Conservation (phyloP, 352 stramenopile genomes). For the Peronospora tabacina region DNA sequence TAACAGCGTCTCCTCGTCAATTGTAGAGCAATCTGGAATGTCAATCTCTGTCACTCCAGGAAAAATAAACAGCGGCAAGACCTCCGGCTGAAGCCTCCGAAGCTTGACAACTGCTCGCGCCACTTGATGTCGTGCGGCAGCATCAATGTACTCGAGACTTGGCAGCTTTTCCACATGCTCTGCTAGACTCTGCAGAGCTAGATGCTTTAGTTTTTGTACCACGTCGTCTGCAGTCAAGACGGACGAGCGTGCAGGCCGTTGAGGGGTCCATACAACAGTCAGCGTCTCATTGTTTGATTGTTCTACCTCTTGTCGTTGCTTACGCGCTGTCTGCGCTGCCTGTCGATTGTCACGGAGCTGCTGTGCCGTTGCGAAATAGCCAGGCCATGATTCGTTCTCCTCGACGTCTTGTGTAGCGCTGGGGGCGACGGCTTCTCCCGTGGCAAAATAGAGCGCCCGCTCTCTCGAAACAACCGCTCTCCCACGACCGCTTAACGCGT, state of each 20-base stretch:
- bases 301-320: slow-evolving; percentile 34
- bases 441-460: slow-evolving; percentile 45
- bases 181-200: slow-evolving; percentile 49
- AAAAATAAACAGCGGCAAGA: slow-evolving; percentile 77
- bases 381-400: slow-evolving; percentile 50
- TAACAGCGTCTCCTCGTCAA: slow-evolving; percentile 63
- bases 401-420: not conserved
- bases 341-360: slow-evolving; percentile 53
- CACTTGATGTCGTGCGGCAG: slow-evolving; percentile 49
- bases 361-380: slow-evolving; percentile 66
- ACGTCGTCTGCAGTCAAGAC: slow-evolving; percentile 44
- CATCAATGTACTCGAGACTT: slow-evolving; percentile 64
- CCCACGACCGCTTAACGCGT: slow-evolving; percentile 15
- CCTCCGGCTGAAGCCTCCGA: slow-evolving; percentile 51
- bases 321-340: slow-evolving; percentile 49
- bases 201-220: slow-evolving; percentile 42
- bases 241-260: slow-evolving; percentile 36
- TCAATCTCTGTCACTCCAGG: slow-evolving; percentile 75
- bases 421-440: slow-evolving; percentile 15
- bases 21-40: slow-evolving; percentile 71
- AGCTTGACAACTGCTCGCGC: slow-evolving; percentile 48
- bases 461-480: slow-evolving; percentile 31
- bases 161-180: slow-evolving; percentile 60
- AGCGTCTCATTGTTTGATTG: slow-evolving; percentile 5
- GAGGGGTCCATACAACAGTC: slow-evolving; percentile 42